phyloP scores from a whole-genome alignment of 345 rosid genomes.

The Arabidopsis arenosa region DNA sequence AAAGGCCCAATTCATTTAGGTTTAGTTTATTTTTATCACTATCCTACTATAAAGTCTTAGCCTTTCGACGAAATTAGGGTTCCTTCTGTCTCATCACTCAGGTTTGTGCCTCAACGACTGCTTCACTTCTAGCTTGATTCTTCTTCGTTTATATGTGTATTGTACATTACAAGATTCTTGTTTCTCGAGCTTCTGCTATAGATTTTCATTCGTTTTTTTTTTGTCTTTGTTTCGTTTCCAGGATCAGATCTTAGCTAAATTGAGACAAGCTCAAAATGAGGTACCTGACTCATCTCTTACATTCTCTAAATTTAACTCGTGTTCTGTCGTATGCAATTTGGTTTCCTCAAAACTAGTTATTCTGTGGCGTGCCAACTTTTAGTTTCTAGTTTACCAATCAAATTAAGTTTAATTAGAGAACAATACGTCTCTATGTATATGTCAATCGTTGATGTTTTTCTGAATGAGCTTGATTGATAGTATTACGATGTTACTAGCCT shows the following conservation, averaged over 20 bases:
- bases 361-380: not conserved
- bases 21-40: conserved; percentile 1
- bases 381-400: not conserved
- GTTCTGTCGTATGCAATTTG: not conserved
- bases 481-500: not conserved
- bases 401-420: not conserved
- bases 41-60: conserved; percentile 21
- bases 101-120: conserved; percentile 25
- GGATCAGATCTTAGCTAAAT: conserved; percentile 24
- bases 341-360: not conserved
- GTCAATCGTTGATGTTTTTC: not conserved
- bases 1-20: conserved; percentile 34
- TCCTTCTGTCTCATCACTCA: conserved; percentile 32
- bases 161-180: not conserved
- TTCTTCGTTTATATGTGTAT: not conserved
- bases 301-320: not conserved
- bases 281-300: conserved; percentile 15
- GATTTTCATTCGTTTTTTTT: not conserved
- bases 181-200: not conserved
- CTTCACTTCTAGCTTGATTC: conserved; percentile 6
- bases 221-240: not conserved
- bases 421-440: not conserved
- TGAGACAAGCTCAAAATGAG: conserved; percentile 38
- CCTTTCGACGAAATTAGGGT: conserved; percentile 11
- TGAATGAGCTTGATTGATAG: not conserved